Conservation (phyloP, 1,284 basidiomycete genomes). For the Leccinum ambiguum region DNA sequence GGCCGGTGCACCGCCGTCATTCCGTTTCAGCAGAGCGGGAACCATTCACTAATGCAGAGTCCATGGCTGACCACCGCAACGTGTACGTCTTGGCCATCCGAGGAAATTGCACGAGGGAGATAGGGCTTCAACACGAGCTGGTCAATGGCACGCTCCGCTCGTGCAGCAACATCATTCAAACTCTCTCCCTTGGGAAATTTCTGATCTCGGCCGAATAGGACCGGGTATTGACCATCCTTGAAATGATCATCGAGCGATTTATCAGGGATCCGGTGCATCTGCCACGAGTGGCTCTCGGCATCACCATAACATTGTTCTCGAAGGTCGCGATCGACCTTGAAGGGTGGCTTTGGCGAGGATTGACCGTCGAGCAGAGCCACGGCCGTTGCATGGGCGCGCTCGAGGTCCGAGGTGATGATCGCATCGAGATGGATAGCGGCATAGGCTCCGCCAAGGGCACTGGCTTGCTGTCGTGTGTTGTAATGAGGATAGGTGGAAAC, state of each 20-base stretch:
- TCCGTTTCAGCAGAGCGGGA: conserved; percentile 46
- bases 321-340: conserved; percentile 52
- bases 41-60: conserved; percentile 71
- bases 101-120: conserved; percentile 41
- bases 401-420: conserved; percentile 80
- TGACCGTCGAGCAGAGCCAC: conserved; percentile 54
- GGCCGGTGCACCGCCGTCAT: conserved; percentile 32
- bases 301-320: conserved; percentile 73
- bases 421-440: conserved; percentile 56
- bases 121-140: conserved; percentile 60
- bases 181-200: conserved; percentile 77
- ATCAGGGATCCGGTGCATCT: conserved; percentile 27
- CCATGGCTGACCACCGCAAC: conserved; percentile 83
- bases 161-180: conserved; percentile 60
- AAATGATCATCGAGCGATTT: conserved; percentile 51
- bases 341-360: conserved; percentile 50
- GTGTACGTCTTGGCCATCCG: conserved; percentile 45
- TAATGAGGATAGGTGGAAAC: conserved; percentile 5
- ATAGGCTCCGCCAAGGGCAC: conserved; percentile 69
- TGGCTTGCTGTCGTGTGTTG: conserved; percentile 66
- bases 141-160: conserved; percentile 60
- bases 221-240: conserved; percentile 51
- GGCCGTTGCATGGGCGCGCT: conserved; percentile 76
- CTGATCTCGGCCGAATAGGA: conserved; percentile 46
- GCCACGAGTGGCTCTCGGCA: conserved; percentile 68